phyloP scores from a whole-genome alignment of 179 eudicot genomes.

The Gypsophila paniculata region DNA sequence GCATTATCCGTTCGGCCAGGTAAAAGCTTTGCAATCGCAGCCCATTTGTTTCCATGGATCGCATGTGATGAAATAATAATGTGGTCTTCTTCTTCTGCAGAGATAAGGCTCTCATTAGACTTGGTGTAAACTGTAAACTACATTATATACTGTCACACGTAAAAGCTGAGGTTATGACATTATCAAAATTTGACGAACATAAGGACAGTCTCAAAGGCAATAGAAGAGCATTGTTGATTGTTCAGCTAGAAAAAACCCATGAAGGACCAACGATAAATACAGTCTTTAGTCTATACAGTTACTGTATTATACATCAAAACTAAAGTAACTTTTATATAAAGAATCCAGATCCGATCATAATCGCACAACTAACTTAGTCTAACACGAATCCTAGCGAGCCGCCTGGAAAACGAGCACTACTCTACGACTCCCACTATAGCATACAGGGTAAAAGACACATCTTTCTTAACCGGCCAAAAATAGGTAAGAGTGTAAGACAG shows the following conservation, averaged over 20 bases:
- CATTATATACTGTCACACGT: background rate
- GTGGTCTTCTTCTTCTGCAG: slow-evolving; percentile 76
- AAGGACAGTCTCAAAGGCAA: background rate
- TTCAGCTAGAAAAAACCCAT: background rate
- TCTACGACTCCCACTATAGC: background rate
- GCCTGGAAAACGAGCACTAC: background rate
- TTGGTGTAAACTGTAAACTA: background rate
- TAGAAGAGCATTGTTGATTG: background rate
- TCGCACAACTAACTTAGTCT: background rate
- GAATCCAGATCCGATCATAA: background rate
- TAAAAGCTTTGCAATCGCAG: slow-evolving; percentile 65
- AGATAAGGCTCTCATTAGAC: slow-evolving; percentile 12
- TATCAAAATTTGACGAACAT: background rate
- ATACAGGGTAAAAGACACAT: background rate
- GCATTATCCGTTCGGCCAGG: slow-evolving; percentile 89
- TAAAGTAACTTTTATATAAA: background rate
- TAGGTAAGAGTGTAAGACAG: background rate
- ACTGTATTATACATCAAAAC: background rate
- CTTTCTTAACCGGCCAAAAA: background rate
- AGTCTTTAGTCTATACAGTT: background rate
- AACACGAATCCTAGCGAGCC: background rate
- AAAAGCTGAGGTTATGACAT: background rate
- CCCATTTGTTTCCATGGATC: slow-evolving; percentile 85
- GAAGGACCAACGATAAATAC: background rate
- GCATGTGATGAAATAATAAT: slow-evolving; percentile 63